A percentile compares a stretch with the other conserved stretches of the same genome.
These are phyloP conservation scores for Teunomyces cretensis DNA, from an alignment of 805 yeast species.

Conservation along the genomic window DNA sequence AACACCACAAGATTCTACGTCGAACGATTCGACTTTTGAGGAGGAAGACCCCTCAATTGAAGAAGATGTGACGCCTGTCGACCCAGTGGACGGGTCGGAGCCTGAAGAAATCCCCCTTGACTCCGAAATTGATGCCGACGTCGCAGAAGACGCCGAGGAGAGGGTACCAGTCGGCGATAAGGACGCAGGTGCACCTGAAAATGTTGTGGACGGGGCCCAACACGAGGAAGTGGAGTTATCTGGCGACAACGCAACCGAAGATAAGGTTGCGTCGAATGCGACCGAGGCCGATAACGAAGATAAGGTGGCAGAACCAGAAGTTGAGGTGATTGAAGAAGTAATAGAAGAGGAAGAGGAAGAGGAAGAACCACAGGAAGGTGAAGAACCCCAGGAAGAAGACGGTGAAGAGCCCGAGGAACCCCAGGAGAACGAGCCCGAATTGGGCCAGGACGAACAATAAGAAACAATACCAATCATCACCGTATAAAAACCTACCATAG, in stretches of 20 bases:
- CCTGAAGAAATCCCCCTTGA: not conserved
- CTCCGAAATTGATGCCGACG: too few relatives aligned
- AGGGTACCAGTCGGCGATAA: not conserved
- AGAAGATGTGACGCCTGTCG: not conserved
- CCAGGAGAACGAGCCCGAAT: not conserved
- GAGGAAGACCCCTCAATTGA: not conserved
- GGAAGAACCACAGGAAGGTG: not conserved
- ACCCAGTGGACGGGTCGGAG: not conserved
- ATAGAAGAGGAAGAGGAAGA: not conserved
- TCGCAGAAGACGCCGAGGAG: not conserved
- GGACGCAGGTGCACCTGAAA: not conserved
- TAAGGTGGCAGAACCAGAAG: not conserved
- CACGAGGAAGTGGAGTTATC: not conserved
- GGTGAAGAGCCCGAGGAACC: not conserved
- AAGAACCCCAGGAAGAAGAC: conserved; percentile 1
- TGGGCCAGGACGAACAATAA: not conserved
- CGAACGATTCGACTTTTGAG: too few relatives aligned
- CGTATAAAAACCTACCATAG: not conserved
- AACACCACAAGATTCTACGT: too few relatives aligned
- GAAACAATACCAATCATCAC: too few relatives aligned
- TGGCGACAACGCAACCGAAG: not conserved
- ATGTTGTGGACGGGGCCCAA: not conserved
- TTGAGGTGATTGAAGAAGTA: conserved; percentile 1
- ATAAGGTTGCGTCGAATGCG: not conserved
- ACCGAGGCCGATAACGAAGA: not conserved